phyloP scores from a whole-genome alignment of 257 asterid genomes.

The Solanum peruvianum region DNA sequence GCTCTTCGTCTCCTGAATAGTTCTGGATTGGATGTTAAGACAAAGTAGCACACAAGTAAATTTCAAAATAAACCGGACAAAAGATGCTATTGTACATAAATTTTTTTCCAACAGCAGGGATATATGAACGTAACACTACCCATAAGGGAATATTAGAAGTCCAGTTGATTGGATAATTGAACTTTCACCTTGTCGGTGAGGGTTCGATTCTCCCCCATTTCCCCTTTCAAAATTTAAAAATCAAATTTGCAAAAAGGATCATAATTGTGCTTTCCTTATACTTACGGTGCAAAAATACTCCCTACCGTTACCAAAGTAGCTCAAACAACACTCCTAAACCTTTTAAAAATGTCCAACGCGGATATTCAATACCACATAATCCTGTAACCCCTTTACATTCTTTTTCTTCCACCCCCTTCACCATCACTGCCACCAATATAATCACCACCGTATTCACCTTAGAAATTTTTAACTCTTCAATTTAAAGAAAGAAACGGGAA shows the following conservation, averaged over 20 bases:
- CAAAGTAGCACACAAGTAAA: not conserved
- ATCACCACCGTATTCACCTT: not conserved
- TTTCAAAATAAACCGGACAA: not conserved
- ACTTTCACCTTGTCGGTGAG: not conserved
- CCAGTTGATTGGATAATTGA: not conserved
- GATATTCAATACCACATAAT: not conserved
- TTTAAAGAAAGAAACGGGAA: not conserved
- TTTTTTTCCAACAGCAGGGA: not conserved
- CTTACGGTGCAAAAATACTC: not conserved
- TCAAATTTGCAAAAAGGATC: not conserved
- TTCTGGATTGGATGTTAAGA: conserved; percentile 8
- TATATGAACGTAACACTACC: not conserved
- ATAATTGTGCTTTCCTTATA: not conserved
- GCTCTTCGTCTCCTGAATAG: conserved; percentile 36
- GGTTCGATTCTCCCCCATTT: not conserved
- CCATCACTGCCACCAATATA: not conserved
- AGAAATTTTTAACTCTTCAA: not conserved
- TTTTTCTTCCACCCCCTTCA: not conserved
- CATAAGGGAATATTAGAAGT: not conserved
- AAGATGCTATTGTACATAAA: not conserved
- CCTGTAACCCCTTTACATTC: not conserved
- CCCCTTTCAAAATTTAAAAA: not conserved
- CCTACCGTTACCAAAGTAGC: not conserved
- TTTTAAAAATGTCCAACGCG: not conserved
- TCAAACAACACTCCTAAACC: not conserved